These are phyloP conservation scores for Syncephalastrum sp. DNA, from an alignment of 371 early-diverging fungal genomes.

Conservation along the genomic window DNA sequence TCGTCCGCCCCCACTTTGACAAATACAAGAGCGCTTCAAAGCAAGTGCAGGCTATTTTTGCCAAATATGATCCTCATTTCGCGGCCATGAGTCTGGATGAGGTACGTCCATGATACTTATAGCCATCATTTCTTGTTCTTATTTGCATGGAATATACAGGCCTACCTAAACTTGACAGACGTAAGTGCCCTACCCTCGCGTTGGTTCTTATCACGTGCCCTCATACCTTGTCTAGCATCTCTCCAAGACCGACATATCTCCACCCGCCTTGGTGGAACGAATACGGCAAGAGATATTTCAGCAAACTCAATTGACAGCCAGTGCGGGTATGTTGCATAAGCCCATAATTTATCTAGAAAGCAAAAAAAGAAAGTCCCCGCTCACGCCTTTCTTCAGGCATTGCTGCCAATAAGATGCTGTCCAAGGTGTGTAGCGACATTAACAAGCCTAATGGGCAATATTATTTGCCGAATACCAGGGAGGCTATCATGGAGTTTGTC, in stretches of 20 bases:
- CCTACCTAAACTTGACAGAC: constrained; percentile 63
- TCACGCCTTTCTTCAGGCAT: constrained; percentile 36
- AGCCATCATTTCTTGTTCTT: neutral
- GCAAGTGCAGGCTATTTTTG: constrained; percentile 48
- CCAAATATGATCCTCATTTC: constrained; percentile 60
- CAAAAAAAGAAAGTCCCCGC: neutral
- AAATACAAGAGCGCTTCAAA: constrained; percentile 53
- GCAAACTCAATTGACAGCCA: constrained; percentile 56
- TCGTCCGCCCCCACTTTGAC: constrained; percentile 52
- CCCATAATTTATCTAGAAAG: neutral
- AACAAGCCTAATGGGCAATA: constrained; percentile 73
- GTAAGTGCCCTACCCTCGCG: neutral
- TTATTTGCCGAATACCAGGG: constrained; percentile 30
- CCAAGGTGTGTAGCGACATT: constrained; percentile 60
- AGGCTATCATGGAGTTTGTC: constrained; percentile 28
- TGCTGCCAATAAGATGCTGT: constrained; percentile 59
- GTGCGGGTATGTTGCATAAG: constrained; percentile 43
- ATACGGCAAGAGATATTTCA: constrained; percentile 57
- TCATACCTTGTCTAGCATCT: constrained; percentile 27
- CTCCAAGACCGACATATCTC: constrained; percentile 34
- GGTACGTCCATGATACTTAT: constrained; percentile 21
- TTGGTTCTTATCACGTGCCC: neutral
- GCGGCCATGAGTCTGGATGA: constrained; percentile 63
- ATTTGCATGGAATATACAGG: constrained; percentile 18
- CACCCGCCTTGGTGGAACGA: constrained; percentile 50